Conservation (phyloP, 2,329 filamentous ascomycete genomes). For the Botrytis fabae region DNA sequence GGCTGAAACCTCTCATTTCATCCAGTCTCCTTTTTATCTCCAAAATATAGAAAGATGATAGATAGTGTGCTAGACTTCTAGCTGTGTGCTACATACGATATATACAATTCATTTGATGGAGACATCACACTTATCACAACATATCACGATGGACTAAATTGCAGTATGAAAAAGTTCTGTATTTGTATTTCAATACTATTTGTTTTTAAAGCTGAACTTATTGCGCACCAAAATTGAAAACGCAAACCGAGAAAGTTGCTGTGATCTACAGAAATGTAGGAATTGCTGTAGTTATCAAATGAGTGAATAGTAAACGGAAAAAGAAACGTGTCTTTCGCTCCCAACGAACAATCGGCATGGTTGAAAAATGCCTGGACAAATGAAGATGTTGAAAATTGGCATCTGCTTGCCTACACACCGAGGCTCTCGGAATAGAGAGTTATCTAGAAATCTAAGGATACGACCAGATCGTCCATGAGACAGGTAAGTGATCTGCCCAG, state of each 20-base stretch:
- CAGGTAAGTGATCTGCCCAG: neutral
- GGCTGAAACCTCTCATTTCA: constrained; percentile 9
- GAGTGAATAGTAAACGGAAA: neutral
- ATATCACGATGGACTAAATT: neutral
- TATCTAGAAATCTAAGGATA: neutral
- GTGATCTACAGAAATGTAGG: neutral
- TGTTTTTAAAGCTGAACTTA: neutral
- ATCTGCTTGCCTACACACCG: neutral
- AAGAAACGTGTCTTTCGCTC: neutral
- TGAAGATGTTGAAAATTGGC: neutral
- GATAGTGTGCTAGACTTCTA: neutral
- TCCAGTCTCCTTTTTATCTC: neutral
- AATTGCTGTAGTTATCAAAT: neutral
- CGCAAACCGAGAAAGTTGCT: neutral
- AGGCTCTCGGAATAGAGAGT: neutral
- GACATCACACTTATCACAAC: neutral
- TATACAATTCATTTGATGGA: too few species aligned
- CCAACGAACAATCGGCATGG: neutral
- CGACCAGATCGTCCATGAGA: neutral
- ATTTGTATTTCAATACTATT: neutral
- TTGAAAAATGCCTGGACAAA: neutral
- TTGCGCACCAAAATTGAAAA: neutral
- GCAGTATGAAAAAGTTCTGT: neutral
- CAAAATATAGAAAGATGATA: neutral
- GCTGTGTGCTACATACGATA: neutral